Conservation (phyloP, 208 protist genomes). For the Wallacemonas sp. region DNA sequence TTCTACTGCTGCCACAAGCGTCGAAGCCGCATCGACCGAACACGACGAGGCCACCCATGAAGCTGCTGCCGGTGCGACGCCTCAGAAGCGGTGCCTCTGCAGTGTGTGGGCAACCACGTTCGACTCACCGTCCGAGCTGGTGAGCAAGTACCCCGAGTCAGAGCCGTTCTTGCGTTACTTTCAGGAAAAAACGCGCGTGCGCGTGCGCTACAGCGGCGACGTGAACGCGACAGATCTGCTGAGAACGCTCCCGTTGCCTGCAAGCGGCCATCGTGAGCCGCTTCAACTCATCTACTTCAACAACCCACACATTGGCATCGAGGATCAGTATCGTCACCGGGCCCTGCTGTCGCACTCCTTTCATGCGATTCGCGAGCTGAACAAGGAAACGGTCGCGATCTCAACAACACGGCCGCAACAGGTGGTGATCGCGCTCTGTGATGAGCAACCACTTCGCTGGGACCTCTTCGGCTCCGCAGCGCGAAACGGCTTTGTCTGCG, state of each 20-base stretch:
- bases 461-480: slow-evolving; percentile 38
- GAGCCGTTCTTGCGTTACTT: slow-evolving; percentile 47
- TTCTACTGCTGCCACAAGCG: too few species aligned
- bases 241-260: background rate
- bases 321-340: slow-evolving; percentile 25
- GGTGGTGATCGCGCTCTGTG: slow-evolving; percentile 51
- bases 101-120: slow-evolving; percentile 41
- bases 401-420: too few species aligned
- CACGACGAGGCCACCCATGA: too few species aligned
- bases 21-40: too few species aligned
- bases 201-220: slow-evolving; percentile 25
- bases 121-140: slow-evolving; percentile 26
- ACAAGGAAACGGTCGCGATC: background rate
- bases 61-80: too few species aligned
- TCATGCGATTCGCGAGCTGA: background rate
- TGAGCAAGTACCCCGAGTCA: slow-evolving; percentile 55
- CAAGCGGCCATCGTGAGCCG: background rate
- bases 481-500: slow-evolving; percentile 41
- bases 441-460: slow-evolving; percentile 57
- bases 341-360: slow-evolving; percentile 7
- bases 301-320: slow-evolving; percentile 23
- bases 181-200: slow-evolving; percentile 38
- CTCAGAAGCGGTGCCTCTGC: slow-evolving; percentile 13
- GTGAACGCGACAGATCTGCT: slow-evolving; percentile 49
- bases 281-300: slow-evolving; percentile 24